Base-by-base conservation (phyloP, 768 basidiomycete species). In the Hericium erinaceus region DNA sequence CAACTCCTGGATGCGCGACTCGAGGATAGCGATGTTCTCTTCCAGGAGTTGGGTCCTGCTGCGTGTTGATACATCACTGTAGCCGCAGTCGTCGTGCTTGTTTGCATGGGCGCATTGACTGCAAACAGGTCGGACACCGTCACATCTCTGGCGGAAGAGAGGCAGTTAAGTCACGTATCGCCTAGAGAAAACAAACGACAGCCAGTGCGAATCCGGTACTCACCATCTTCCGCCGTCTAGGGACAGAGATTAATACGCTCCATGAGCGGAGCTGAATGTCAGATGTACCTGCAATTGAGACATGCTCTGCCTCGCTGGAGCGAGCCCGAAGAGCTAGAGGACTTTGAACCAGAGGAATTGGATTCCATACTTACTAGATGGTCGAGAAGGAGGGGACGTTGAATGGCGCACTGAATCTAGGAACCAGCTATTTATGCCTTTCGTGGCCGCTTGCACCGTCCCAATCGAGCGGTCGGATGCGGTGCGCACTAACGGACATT, bases 71-170 rank as follows among this genome's bases (percentile, higher is more conserved):
- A 81, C 81, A 62, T 86, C 85, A 3, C 80, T 74, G 67, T 85
- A 87, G 69, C 86, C 84, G 66, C 85, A 87, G n/a, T 81, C 81
- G 49, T 84, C 84, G 40, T 75, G 75, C 57, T 82, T 80, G 40
- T 82, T 80, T 40, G 80, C 77, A 7, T 73, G 69, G 38, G 70
- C 66, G 70, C 85, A 87, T 44, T 80, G 83, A 0, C 82, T 81
- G 65, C 85, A 87, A n/a, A 77, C 70, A 3, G 85, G 85, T 60
- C 80, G 80, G 2, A 66, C 64, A n/a, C 84, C 83, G 61, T 87
- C 84, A 58, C 85, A 87, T 77, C 80, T 84, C 85, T 82, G 57
- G 12, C 15, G 37, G 13, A 18, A n/a, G 40, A 56, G 13, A 52
- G 48, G 13, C 28, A 22, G 38, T 54, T n/a, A n/a, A n/a, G n/a